These are phyloP conservation scores for Aspergillus ellipticus DNA, from an alignment of 495 filamentous ascomycete genomes.

Conservation along the genomic window DNA sequence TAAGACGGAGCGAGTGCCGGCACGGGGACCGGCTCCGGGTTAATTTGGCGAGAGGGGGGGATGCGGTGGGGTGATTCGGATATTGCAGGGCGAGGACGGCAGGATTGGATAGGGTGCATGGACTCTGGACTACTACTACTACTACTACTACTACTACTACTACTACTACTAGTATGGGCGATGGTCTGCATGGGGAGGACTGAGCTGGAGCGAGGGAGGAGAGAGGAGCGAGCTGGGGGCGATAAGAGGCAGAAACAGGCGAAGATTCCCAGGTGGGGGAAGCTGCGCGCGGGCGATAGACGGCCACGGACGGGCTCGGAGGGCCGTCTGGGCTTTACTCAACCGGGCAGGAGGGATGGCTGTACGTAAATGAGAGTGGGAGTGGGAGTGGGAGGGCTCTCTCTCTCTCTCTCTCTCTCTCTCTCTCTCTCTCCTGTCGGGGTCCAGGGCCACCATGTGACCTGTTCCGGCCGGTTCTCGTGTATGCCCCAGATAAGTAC, in stretches of 20 bases:
- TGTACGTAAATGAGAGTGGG: too few species aligned
- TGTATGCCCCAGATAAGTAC: too few species aligned
- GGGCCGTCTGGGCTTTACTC: neutral
- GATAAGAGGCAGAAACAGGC: constrained; percentile 1
- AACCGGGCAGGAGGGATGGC: neutral
- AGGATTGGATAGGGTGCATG: neutral
- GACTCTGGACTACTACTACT: neutral
- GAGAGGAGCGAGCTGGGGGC: neutral
- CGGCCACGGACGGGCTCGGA: neutral
- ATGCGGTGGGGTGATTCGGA: neutral
- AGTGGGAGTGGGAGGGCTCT: too few species aligned
- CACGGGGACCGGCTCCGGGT: neutral
- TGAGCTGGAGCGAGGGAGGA: neutral
- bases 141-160: too few species aligned
- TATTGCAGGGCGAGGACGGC: neutral
- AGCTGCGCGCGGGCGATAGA: too few species aligned
- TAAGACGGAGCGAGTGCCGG: neutral
- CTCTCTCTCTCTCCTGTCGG: too few species aligned
- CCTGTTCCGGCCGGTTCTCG: too few species aligned
- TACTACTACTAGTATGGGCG: too few species aligned
- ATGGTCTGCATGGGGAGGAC: neutral
- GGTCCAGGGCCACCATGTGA: too few species aligned
- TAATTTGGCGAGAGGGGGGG: neutral
- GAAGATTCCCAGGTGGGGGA: neutral
- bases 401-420: too few species aligned